Conservation (phyloP, 2,329 filamentous ascomycete species). For the Verruconis gallopava region DNA sequence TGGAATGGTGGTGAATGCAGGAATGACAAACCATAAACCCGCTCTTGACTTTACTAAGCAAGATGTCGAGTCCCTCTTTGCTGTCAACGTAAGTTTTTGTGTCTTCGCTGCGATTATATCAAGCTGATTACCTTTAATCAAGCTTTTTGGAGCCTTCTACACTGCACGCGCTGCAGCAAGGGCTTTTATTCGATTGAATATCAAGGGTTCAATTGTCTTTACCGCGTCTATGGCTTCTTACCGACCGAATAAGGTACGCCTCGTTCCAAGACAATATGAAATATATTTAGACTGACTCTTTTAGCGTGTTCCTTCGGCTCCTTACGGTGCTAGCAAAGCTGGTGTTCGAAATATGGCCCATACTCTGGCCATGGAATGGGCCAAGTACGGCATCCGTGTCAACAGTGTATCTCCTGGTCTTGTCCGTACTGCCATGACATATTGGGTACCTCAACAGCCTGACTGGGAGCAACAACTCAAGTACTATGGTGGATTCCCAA, state of each 20-base stretch:
- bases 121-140: no score
- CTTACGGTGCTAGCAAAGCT: conserved; percentile 4
- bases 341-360: conserved; percentile 57
- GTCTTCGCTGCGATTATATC: no score
- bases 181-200: conserved; percentile 11
- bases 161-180: conserved; percentile 9
- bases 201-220: conserved; percentile 10
- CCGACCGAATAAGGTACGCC: conserved; percentile 15
- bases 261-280: no score
- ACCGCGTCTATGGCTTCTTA: conserved; percentile 11
- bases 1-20: conserved; percentile 53
- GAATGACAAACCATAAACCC: conserved; percentile 39
- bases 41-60: conserved; percentile 19
- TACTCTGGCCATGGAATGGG: conserved; percentile 71
- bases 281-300: no score
- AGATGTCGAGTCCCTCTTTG: conserved; percentile 19
- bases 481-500: conserved; percentile 41
- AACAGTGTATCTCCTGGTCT: conserved; percentile 7
- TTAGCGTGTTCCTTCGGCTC: conserved; percentile 18
- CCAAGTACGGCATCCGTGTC: conserved; percentile 42
- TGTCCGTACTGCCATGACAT: conserved; percentile 6
- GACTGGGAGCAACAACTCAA: conserved; percentile 28
- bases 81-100: conserved; percentile 17
- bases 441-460: conserved; percentile 1
- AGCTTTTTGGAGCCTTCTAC: conserved; percentile 14